These are phyloP conservation scores for Flaveria robusta DNA, from an alignment of 129 eudicot species.

Conservation along the genomic window DNA sequence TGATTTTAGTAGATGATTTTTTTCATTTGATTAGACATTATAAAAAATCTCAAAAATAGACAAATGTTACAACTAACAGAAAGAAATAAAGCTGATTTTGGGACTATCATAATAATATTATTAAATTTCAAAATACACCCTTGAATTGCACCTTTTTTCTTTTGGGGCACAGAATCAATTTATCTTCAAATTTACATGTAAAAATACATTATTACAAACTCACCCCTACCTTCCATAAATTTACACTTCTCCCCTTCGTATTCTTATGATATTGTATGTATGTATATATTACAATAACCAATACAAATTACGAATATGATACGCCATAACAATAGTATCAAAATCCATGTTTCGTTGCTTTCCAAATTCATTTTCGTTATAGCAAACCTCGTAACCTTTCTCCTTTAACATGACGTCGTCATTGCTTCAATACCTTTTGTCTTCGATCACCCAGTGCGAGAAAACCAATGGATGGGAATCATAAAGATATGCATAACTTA, in stretches of 20 bases:
- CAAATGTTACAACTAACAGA: slow-evolving; percentile 1
- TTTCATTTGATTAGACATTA: too few species aligned
- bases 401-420: neutral
- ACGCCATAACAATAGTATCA: neutral
- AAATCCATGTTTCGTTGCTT: neutral
- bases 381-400: neutral
- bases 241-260: slow-evolving; percentile 34
- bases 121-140: slow-evolving; percentile 11
- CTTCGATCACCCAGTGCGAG: neutral
- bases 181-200: slow-evolving; percentile 35
- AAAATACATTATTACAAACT: slow-evolving; percentile 36
- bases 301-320: slow-evolving; percentile 17
- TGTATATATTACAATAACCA: neutral
- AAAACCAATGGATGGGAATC: neutral
- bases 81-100: neutral
- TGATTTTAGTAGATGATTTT: too few species aligned
- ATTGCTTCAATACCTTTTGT: neutral
- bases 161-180: slow-evolving; percentile 32
- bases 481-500: slow-evolving; percentile 1
- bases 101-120: slow-evolving; percentile 11
- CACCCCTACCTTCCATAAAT: slow-evolving; percentile 22
- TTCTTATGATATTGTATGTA: slow-evolving; percentile 23
- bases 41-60: neutral
- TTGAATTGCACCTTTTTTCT: slow-evolving; percentile 37
- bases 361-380: neutral